phyloP scores from a whole-genome alignment of 2,329 filamentous ascomycete genomes.

The Penicillium crustosum region DNA sequence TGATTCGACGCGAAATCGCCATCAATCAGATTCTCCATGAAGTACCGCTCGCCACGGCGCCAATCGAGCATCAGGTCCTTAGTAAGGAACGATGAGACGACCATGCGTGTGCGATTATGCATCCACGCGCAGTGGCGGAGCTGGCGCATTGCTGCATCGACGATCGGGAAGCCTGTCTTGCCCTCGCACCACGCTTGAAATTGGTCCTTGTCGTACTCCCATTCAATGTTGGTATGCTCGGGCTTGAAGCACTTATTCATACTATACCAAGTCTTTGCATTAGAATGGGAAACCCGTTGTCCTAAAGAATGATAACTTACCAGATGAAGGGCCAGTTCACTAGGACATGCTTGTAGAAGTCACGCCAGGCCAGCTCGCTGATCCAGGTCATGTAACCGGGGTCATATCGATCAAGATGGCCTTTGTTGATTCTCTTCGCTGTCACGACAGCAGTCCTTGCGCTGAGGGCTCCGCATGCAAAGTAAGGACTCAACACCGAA shows the following conservation, averaged over 20 bases:
- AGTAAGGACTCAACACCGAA: constrained; percentile 69
- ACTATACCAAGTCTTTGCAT: constrained; percentile 35
- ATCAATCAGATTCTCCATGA: constrained; percentile 78
- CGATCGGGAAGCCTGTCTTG: constrained; percentile 75
- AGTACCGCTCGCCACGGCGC: constrained; percentile 76
- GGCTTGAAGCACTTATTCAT: constrained; percentile 81
- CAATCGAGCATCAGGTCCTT: constrained; percentile 83
- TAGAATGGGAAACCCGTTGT: neutral
- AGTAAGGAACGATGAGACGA: constrained; percentile 74
- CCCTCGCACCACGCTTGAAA: constrained; percentile 76
- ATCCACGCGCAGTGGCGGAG: constrained; percentile 68
- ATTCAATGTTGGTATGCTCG: constrained; percentile 77
- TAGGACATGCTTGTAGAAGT: constrained; percentile 85
- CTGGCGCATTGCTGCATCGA: constrained; percentile 85
- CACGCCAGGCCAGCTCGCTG: constrained; percentile 79
- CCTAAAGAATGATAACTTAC: constrained; percentile 20
- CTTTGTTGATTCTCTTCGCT: constrained; percentile 62
- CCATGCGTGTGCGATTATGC: constrained; percentile 85
- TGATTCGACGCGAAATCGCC: constrained; percentile 80
- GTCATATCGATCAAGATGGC: constrained; percentile 64
- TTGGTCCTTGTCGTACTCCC: constrained; percentile 70
- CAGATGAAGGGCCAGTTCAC: constrained; percentile 75
- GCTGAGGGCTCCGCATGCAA: constrained; percentile 67
- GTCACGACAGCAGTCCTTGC: constrained; percentile 65
- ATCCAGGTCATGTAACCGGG: constrained; percentile 73